Conservation (phyloP, 345 rosid genomes). For the Kandelia obovata region DNA sequence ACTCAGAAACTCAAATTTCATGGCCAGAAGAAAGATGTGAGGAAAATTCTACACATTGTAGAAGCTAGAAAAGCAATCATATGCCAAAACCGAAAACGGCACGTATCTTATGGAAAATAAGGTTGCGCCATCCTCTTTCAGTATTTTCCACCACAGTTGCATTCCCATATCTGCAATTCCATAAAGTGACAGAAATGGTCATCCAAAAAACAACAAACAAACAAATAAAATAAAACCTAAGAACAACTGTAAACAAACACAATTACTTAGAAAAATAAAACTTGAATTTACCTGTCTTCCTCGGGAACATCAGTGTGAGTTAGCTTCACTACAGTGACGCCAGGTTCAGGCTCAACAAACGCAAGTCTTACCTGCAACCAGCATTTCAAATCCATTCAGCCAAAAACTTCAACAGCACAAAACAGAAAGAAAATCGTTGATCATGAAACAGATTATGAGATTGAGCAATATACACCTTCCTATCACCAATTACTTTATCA, state of each 20-base stretch:
- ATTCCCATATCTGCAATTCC: constrained; percentile 72
- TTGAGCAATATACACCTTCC: background rate
- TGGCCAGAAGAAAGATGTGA: background rate
- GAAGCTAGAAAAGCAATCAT: constrained; percentile 4
- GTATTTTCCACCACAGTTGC: constrained; percentile 94
- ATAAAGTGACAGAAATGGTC: background rate
- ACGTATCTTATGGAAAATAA: constrained; percentile 78
- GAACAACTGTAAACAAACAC: background rate
- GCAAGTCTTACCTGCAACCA: constrained; percentile 64
- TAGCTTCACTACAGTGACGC: constrained; percentile 71
- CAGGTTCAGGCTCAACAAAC: constrained; percentile 77
- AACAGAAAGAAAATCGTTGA: too few species aligned
- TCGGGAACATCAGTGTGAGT: constrained; percentile 85
- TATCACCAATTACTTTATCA: too few species aligned
- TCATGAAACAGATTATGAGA: background rate
- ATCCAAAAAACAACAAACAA: background rate
- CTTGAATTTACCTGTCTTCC: constrained; percentile 71
- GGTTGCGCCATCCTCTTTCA: constrained; percentile 94
- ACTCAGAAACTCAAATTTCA: constrained; percentile 13
- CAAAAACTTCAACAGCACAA: background rate
- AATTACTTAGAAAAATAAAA: background rate
- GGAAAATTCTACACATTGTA: background rate
- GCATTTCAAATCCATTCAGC: constrained; percentile 12
- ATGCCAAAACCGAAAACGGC: constrained; percentile 84
- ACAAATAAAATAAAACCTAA: background rate